A percentile compares a stretch with the other conserved stretches of the same genome.
Conservation (phyloP, 2,329 filamentous ascomycete species). For the Pseudogymnoascus sp. region DNA sequence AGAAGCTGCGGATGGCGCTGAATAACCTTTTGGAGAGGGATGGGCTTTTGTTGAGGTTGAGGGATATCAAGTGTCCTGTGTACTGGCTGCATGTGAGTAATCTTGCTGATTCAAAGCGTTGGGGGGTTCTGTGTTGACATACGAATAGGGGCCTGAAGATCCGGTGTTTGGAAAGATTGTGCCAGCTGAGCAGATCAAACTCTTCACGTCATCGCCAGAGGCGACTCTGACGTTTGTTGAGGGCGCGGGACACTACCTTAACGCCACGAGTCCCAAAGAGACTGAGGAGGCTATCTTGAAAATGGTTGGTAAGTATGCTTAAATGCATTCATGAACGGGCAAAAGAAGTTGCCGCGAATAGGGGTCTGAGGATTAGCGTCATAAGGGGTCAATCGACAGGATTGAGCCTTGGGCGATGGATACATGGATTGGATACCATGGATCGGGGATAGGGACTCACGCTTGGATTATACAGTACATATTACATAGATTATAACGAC, state of each 20-base stretch:
- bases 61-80: conserved; percentile 43
- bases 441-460: not conserved
- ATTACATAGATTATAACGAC: not conserved
- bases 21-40: conserved; percentile 41
- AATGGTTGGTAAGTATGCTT: conserved; percentile 22
- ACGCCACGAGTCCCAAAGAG: conserved; percentile 41
- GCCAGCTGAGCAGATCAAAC: conserved; percentile 42
- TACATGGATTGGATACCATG: not conserved
- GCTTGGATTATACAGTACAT: not conserved
- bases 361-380: not conserved
- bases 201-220: conserved; percentile 41
- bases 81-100: conserved; percentile 44
- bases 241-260: conserved; percentile 43
- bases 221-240: conserved; percentile 38
- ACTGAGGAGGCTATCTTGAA: conserved; percentile 38
- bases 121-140: not conserved
- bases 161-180: conserved; percentile 35
- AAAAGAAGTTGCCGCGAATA: not conserved
- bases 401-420: too few relatives aligned
- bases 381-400: not conserved
- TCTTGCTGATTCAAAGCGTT: not conserved
- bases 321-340: not conserved
- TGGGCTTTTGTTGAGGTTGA: conserved; percentile 38
- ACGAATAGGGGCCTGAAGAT: conserved; percentile 38
- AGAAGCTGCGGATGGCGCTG: conserved; percentile 40